A percentile compares a stretch with the other conserved stretches of the same genome.
These are phyloP conservation scores for Chlorencoelia australis DNA, from an alignment of 2,329 filamentous ascomycete species.

Conservation along the genomic window DNA sequence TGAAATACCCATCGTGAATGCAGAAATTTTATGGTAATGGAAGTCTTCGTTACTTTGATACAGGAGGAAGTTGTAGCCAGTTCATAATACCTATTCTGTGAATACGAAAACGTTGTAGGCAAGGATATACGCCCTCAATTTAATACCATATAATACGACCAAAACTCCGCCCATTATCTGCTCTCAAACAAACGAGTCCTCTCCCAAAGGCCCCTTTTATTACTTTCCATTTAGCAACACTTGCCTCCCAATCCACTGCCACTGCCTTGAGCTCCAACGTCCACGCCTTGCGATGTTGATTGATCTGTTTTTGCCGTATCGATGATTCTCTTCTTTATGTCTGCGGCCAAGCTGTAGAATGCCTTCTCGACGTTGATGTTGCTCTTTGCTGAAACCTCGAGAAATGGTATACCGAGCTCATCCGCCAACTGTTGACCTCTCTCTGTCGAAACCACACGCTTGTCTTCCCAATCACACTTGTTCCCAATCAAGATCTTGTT, in stretches of 20 bases:
- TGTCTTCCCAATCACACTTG: conserved; percentile 99
- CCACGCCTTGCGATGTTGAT: conserved; percentile 48
- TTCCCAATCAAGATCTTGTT: conserved; percentile 99
- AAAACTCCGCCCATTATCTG: conserved; percentile 28
- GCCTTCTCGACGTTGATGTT: conserved; percentile 99
- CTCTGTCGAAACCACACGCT: conserved; percentile 87
- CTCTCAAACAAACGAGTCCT: conserved; percentile 21
- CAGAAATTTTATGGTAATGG: not conserved
- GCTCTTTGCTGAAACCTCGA: conserved; percentile 96
- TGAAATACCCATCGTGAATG: conserved; percentile 12
- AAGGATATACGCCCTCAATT: conserved; percentile 8
- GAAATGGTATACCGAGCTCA: conserved; percentile 94
- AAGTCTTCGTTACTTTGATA: not conserved
- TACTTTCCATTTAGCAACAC: conserved; percentile 54
- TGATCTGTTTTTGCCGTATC: conserved; percentile 77
- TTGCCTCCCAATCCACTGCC: conserved; percentile 49
- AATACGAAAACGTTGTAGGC: conserved; percentile 9
- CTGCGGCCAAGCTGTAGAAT: conserved; percentile 87
- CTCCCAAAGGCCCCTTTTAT: conserved; percentile 6
- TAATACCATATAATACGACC: conserved; percentile 12
- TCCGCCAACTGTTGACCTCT: conserved; percentile 88
- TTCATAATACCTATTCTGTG: conserved; percentile 23
- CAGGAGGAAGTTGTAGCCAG: too few species aligned
- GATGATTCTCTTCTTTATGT: conserved; percentile 98
- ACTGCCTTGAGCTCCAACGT: conserved; percentile 52